phyloP scores from a whole-genome alignment of 345 rosid species.

The Barbarea vulgaris region DNA sequence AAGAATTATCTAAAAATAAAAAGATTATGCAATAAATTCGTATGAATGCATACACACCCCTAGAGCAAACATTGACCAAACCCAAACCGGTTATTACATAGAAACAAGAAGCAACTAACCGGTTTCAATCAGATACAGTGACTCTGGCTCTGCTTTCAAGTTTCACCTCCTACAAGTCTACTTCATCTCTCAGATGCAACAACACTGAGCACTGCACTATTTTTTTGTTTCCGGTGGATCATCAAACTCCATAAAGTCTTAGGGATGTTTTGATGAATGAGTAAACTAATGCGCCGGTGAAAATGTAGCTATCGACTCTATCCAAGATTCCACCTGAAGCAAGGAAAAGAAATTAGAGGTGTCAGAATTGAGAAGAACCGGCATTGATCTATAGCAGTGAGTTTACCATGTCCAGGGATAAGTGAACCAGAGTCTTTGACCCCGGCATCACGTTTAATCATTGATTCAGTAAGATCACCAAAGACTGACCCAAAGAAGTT shows the following conservation, averaged over 20 bases:
- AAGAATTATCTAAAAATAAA: neutral
- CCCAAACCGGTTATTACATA: constrained; percentile 15
- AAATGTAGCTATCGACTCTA: constrained; percentile 87
- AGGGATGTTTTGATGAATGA: constrained; percentile 74
- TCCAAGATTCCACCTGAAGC: constrained; percentile 83
- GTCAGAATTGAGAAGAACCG: neutral
- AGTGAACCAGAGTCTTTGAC: constrained; percentile 96
- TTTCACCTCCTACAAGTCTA: constrained; percentile 13
- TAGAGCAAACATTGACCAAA: constrained; percentile 14
- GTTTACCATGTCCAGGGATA: constrained; percentile 92
- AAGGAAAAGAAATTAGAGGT: constrained; percentile 11
- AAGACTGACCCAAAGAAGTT: constrained; percentile 88
- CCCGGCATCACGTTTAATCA: constrained; percentile 98
- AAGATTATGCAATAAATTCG: neutral
- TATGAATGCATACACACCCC: too few species aligned
- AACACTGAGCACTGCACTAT: constrained; percentile 15
- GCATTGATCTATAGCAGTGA: neutral
- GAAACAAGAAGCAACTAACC: constrained; percentile 17
- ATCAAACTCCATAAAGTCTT: constrained; percentile 76
- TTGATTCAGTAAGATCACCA: constrained; percentile 93
- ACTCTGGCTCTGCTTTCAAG: constrained; percentile 16
- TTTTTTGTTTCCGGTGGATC: neutral
- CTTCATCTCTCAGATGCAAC: neutral
- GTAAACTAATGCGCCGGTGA: constrained; percentile 91
- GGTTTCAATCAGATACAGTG: neutral